Percentiles rank a stretch among this genome's conserved stretches.
Conservation (phyloP, 768 basidiomycete species). For the Paxillus involutus region DNA sequence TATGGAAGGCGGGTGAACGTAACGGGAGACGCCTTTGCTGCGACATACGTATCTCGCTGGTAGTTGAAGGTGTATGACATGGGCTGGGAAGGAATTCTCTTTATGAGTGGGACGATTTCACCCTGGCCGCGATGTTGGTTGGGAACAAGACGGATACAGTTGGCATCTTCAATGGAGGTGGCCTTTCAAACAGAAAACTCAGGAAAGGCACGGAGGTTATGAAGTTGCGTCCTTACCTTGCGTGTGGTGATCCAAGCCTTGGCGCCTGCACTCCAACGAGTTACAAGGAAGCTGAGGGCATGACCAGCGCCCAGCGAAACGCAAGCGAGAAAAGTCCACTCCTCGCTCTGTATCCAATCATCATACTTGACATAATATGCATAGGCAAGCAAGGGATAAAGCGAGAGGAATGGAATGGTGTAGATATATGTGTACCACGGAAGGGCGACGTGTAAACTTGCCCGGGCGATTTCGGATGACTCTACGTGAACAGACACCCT, state of each 20-base stretch:
- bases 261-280: conserved; percentile 83
- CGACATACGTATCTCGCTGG: conserved; percentile 90
- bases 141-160: conserved; percentile 81
- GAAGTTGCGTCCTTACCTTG: conserved; percentile 44
- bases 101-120: conserved; percentile 78
- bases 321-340: conserved; percentile 96
- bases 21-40: conserved; percentile 52
- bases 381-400: conserved; percentile 85
- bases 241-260: conserved; percentile 79
- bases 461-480: conserved; percentile 66
- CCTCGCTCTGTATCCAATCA: conserved; percentile 87
- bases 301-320: conserved; percentile 83
- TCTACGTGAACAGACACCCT: conserved; percentile 52
- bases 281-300: conserved; percentile 89
- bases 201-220: background rate
- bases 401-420: conserved; percentile 70
- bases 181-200: conserved; percentile 40
- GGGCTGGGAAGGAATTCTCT: conserved; percentile 56
- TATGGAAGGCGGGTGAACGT: conserved; percentile 85
- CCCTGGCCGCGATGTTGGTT: conserved; percentile 82
- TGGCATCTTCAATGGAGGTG: conserved; percentile 63
- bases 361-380: conserved; percentile 92
- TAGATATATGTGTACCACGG: conserved; percentile 77
- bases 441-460: conserved; percentile 63
- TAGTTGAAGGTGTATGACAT: conserved; percentile 86